Conservation (phyloP, 2,329 filamentous ascomycete species). For the Dactylellina sp. region DNA sequence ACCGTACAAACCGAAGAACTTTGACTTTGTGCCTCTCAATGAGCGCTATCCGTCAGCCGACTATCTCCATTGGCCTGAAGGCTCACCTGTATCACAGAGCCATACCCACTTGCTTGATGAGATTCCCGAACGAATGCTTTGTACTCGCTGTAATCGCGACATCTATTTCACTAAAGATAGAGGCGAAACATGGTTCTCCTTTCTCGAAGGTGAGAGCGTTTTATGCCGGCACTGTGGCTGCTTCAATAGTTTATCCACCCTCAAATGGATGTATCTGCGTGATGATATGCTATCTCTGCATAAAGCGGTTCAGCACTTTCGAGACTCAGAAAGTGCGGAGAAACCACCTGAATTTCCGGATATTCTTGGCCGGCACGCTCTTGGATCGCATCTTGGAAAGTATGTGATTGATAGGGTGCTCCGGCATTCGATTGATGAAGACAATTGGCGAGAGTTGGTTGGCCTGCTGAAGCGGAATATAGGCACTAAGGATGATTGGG, state of each 20-base stretch:
- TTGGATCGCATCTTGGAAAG: constrained; percentile 32
- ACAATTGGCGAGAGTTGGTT: constrained; percentile 16
- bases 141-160: constrained; percentile 38
- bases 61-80: constrained; percentile 50
- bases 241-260: constrained; percentile 32
- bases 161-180: constrained; percentile 47
- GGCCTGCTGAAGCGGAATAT: constrained; percentile 13
- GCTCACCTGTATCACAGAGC: constrained; percentile 8
- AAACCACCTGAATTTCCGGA: constrained; percentile 28
- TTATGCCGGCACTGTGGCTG: constrained; percentile 46
- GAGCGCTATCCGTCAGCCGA: constrained; percentile 12
- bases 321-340: constrained; percentile 19
- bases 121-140: constrained; percentile 42
- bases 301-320: constrained; percentile 31
- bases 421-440: constrained; percentile 31
- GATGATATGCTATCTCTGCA: constrained; percentile 39
- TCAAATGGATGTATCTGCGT: constrained; percentile 49
- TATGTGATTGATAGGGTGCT: constrained; percentile 34
- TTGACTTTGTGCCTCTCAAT: constrained; percentile 36
- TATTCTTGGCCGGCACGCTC: constrained; percentile 24
- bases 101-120: constrained; percentile 43
- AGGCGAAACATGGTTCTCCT: constrained; percentile 48
- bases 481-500: constrained; percentile 40
- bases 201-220: constrained; percentile 36
- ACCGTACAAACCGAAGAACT: constrained; percentile 18